A percentile compares a stretch with the other conserved stretches of the same genome.
phyloP scores from a whole-genome alignment of 495 filamentous ascomycete species.

The Penicillium bialowiezense region DNA sequence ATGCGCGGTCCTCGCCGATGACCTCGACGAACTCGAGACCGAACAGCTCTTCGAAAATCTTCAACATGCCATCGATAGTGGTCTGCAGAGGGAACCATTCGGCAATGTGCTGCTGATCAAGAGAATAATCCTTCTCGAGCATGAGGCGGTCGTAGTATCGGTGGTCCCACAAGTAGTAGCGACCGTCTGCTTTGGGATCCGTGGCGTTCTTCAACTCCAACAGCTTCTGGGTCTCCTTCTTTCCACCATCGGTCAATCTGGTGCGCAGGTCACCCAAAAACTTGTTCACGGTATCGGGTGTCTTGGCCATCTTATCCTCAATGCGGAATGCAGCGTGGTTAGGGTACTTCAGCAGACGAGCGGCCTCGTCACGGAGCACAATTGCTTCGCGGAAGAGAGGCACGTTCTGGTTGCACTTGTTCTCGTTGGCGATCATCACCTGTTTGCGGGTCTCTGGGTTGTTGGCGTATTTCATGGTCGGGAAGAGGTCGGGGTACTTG shows the following conservation, averaged over 20 bases:
- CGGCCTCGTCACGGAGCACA: conserved; percentile 86
- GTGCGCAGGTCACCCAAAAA: conserved; percentile 80
- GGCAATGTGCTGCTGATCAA: conserved; percentile 85
- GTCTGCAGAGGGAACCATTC: conserved; percentile 91
- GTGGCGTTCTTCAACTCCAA: conserved; percentile 71
- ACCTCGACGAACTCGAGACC: conserved; percentile 90
- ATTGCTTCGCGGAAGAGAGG: conserved; percentile 85
- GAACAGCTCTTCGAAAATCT: conserved; percentile 91
- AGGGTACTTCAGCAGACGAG: conserved; percentile 84
- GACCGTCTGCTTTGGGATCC: conserved; percentile 66
- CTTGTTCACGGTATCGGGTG: conserved; percentile 74
- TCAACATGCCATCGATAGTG: conserved; percentile 85
- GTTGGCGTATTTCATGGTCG: conserved; percentile 61
- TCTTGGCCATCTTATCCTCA: conserved; percentile 98
- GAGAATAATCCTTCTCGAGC: conserved; percentile 84
- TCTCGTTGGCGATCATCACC: conserved; percentile 63
- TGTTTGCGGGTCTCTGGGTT: conserved; percentile 55
- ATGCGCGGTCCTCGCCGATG: conserved; percentile 53
- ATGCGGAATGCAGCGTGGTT: conserved; percentile 90
- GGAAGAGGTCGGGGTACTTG: conserved; percentile 70
- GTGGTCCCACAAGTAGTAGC: conserved; percentile 91
- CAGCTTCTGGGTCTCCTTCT: conserved; percentile 70
- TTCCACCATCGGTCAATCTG: conserved; percentile 72
- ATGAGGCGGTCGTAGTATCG: conserved; percentile 87
- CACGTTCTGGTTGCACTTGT: conserved; percentile 84